Base-by-base conservation (phyloP, 177 flowering plant species). In the Vitis hybrid region DNA sequence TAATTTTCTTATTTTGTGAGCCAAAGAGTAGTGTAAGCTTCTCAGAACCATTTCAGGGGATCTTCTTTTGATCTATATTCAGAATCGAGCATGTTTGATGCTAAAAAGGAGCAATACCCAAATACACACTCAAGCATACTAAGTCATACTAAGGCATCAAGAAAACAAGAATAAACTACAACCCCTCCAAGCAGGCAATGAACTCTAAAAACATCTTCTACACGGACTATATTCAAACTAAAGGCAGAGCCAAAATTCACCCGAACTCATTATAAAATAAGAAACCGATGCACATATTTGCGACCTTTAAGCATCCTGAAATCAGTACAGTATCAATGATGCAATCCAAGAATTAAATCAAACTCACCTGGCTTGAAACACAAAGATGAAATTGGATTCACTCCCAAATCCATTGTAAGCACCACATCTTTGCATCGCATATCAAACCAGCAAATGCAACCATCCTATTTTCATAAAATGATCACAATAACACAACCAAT, bases 401-500 rank as follows among this genome's bases (percentile, higher is more conserved):
- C 72, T 31, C 83, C 85, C 19, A 88, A 78, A 62, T 91, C 89
- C 87, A 89, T 81, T 13, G 77, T 71, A 61, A 72, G 70, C 31
- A 85, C 61, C 22, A 80, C 87, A 71, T 93, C 94, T 83, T 91
- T 88, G 83, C 97, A 89, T 55, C 98, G 82, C 88, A 93, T 71
- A 71, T 95, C 98, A 74, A 89, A 91, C 88, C 88, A 91, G 85
- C 98, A 91, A 63, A 93, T 79, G 76, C 87, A 71, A n/a, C 99
- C 99, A 84, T 93, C 99, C 97, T 95, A 72, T 39, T 70, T 59
- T 6, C 70, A 77, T n/a, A 19, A 22, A 50, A 65, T 54, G 15
- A 26, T 19, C 10, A 19, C 49, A 62, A 63, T 18, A 68, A 59
- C 31, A 61, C 15, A 50, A 15, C 52, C 2, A 29, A 59, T 15